These are phyloP conservation scores for Dendrothele bispora DNA, from an alignment of 768 basidiomycete species.

Conservation along the genomic window DNA sequence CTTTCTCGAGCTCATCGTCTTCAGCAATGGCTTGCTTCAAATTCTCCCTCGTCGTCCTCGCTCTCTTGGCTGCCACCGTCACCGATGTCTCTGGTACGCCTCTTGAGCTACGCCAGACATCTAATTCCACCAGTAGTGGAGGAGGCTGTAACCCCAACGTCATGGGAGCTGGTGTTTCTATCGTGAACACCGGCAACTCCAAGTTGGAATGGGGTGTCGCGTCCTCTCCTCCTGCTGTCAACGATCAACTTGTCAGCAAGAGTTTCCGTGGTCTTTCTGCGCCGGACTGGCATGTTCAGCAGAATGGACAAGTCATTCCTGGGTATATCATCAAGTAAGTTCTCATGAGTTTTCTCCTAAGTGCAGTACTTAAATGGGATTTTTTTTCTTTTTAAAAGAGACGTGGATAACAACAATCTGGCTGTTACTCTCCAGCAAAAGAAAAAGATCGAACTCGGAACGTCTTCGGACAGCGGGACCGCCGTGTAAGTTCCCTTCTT, in stretches of 20 bases:
- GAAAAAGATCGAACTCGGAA: not conserved
- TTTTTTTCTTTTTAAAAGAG: too few relatives aligned
- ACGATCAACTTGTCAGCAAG: not conserved
- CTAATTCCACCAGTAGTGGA: too few relatives aligned
- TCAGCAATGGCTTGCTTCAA: not conserved
- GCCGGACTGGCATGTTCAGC: constrained; percentile 1
- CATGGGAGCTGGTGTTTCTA: not conserved
- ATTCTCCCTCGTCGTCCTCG: not conserved
- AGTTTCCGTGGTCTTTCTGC: not conserved
- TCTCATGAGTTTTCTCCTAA: not conserved
- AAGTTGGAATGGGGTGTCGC: constrained; percentile 3
- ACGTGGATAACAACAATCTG: not conserved
- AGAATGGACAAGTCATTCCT: not conserved
- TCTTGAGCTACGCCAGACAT: not conserved
- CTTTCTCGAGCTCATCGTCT: not conserved
- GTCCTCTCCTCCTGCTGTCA: not conserved
- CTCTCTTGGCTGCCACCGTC: not conserved
- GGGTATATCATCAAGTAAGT: constrained; percentile 4
- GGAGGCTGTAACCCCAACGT: constrained; percentile 6
- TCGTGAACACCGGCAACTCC: not conserved
- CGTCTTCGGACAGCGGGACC: not conserved
- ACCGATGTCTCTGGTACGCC: not conserved
- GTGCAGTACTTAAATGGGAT: not conserved
- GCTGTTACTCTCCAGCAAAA: not conserved
- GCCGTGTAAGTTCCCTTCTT: not conserved